Evolutionary conservation across 1,284 basidiomycete species (phyloP).

Genomic region (Hypsizygus ulmarius): DNA sequence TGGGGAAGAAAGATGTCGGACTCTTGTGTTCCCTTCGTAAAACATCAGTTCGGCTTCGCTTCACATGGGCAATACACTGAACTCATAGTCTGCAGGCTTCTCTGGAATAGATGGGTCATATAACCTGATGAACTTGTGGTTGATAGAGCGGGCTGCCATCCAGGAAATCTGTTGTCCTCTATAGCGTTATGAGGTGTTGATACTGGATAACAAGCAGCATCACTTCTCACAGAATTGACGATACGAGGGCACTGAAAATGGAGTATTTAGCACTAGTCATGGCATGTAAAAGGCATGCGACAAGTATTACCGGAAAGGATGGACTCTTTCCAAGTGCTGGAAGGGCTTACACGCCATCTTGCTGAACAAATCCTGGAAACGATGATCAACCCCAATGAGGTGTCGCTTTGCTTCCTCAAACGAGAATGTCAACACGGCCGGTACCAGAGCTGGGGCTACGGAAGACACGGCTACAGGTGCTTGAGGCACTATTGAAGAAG

Average conservation of each 20-base stretch:
- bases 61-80: neutral
- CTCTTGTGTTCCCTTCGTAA: constrained; percentile 14
- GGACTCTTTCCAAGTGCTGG: constrained; percentile 65
- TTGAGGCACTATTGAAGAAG: constrained; percentile 2
- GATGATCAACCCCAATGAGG: constrained; percentile 62
- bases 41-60: neutral
- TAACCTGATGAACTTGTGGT: constrained; percentile 77
- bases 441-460: constrained; percentile 39
- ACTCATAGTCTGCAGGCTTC: constrained; percentile 47
- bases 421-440: constrained; percentile 69
- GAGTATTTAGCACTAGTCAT: constrained; percentile 1
- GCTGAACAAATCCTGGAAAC: constrained; percentile 71
- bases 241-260: constrained; percentile 53
- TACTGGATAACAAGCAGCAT: neutral
- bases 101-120: constrained; percentile 75
- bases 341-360: constrained; percentile 71
- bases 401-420: constrained; percentile 74
- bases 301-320: constrained; percentile 64
- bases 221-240: constrained; percentile 57
- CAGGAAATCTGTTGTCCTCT: constrained; percentile 91
- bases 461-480: neutral
- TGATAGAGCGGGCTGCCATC: constrained; percentile 84
- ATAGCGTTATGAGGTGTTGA: constrained; percentile 11
- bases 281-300: neutral
- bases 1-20: constrained; percentile 58